Evolutionary conservation across 2,329 filamentous ascomycete genomes (phyloP).

Genomic region (Ustilaginoidea virens): DNA sequence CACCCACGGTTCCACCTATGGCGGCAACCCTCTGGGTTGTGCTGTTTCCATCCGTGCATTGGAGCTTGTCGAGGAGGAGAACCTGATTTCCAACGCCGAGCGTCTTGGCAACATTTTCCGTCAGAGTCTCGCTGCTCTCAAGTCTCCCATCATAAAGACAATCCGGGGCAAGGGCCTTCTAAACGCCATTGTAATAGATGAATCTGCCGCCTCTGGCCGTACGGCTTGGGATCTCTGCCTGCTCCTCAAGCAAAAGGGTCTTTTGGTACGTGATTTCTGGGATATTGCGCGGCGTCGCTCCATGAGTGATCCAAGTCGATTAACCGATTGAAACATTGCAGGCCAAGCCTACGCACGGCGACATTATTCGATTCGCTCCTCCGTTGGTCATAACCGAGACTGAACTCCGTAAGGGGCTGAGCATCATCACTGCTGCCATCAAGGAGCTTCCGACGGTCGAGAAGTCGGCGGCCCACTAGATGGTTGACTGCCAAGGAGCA

Average conservation of each 20-base stretch:
- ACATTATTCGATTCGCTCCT: constrained; percentile 96
- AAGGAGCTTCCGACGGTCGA: constrained; percentile 56
- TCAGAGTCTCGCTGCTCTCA: constrained; percentile 56
- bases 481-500: not conserved
- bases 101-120: constrained; percentile 71
- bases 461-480: constrained; percentile 22
- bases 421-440: constrained; percentile 69
- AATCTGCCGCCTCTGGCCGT: constrained; percentile 68
- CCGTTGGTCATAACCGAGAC: constrained; percentile 86
- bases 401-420: constrained; percentile 62
- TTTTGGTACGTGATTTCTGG: constrained; percentile 61
- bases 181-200: constrained; percentile 93
- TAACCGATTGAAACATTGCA: no score
- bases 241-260: constrained; percentile 85
- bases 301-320: no score
- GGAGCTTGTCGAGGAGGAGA: constrained; percentile 84
- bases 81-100: constrained; percentile 72
- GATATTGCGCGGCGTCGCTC: no score
- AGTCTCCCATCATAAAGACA: constrained; percentile 64
- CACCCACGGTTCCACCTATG: constrained; percentile 96
- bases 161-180: constrained; percentile 87
- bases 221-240: constrained; percentile 94
- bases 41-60: constrained; percentile 91
- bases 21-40: constrained; percentile 88
- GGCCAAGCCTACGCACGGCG: constrained; percentile 97